Conservation (phyloP, 208 protist genomes). For the Tritrichomonas foetus region DNA sequence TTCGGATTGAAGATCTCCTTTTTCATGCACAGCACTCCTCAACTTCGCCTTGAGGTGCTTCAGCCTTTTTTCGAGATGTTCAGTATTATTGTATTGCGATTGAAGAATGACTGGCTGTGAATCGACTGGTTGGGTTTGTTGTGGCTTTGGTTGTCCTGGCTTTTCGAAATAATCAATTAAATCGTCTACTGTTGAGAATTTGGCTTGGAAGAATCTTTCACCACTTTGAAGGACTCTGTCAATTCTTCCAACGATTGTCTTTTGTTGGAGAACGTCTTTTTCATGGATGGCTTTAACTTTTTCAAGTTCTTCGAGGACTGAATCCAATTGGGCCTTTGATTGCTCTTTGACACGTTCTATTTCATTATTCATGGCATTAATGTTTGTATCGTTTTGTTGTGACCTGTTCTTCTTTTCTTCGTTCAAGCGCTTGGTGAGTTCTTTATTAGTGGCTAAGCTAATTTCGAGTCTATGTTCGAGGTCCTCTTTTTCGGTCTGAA, state of each 20-base stretch:
- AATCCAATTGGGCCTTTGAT: background rate
- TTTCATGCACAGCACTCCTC: too few species aligned
- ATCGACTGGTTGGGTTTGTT: too few species aligned
- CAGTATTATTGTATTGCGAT: too few species aligned
- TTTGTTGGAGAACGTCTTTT: background rate
- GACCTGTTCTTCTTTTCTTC: background rate
- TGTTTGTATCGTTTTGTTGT: background rate
- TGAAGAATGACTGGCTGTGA: too few species aligned
- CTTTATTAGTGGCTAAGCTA: background rate
- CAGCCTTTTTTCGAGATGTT: too few species aligned
- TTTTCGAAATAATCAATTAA: background rate
- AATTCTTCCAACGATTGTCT: background rate
- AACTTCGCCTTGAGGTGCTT: too few species aligned
- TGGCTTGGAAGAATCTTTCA: background rate
- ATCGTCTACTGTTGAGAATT: background rate
- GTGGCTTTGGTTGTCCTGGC: background rate
- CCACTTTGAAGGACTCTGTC: background rate
- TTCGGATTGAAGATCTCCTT: too few species aligned
- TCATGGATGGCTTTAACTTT: background rate
- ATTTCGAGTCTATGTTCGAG: background rate
- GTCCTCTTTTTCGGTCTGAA: background rate
- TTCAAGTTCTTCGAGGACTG: background rate
- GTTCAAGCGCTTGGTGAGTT: background rate
- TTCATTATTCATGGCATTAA: background rate
- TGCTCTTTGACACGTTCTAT: background rate